phyloP scores from a whole-genome alignment of 2,329 filamentous ascomycete genomes.

The Apiospora koreana region DNA sequence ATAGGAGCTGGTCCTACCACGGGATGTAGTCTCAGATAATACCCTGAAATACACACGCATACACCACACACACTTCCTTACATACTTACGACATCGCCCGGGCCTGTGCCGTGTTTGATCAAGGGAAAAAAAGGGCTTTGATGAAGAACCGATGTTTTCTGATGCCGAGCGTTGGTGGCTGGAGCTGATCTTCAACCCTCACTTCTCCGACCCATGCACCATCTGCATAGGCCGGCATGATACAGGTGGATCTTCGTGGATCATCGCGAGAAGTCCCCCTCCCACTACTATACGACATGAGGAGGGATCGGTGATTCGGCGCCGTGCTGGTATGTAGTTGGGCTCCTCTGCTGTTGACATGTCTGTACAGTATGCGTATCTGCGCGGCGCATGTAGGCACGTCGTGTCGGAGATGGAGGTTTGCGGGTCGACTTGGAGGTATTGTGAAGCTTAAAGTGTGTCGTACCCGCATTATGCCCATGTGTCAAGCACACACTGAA shows the following conservation, averaged over 20 bases:
- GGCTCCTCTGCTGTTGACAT: neutral
- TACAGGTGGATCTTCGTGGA: neutral
- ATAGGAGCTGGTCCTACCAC: neutral
- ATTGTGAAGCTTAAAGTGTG: constrained; percentile 3
- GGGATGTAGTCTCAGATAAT: neutral
- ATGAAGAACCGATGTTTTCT: neutral
- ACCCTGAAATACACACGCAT: neutral
- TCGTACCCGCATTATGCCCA: constrained; percentile 9
- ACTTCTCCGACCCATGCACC: neutral
- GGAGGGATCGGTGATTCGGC: constrained; percentile 1
- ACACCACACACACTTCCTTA: too few relatives aligned
- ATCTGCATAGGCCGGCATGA: neutral
- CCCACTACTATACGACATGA: neutral
- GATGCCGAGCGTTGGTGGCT: neutral
- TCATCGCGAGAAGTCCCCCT: neutral
- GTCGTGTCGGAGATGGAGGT: neutral
- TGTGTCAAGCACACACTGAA: constrained; percentile 9
- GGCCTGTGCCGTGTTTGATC: constrained; percentile 1
- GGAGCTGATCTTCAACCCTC: neutral
- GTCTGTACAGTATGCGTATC: constrained; percentile 2
- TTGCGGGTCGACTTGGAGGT: constrained; percentile 1
- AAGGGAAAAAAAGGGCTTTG: neutral
- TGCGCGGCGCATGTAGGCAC: neutral
- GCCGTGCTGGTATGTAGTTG: neutral
- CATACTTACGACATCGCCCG: neutral